Percentiles rank a stretch among this genome's conserved stretches.
phyloP scores from a whole-genome alignment of 176 grass and related monocot genomes.

The Secale cereale region DNA sequence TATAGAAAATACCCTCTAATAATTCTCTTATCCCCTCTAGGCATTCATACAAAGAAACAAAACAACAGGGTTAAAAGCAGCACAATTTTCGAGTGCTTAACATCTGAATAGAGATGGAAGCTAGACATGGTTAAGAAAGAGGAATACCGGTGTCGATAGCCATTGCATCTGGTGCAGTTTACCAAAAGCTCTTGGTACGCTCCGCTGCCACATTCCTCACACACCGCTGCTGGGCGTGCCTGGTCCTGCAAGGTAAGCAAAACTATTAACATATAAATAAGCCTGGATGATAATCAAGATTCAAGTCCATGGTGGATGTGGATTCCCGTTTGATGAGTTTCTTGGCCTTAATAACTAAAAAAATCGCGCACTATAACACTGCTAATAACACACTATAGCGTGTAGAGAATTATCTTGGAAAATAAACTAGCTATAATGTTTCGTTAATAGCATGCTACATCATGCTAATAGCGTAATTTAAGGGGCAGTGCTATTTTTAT shows the following conservation, averaged over 20 bases:
- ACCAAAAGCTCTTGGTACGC: not conserved
- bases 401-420: too few relatives aligned
- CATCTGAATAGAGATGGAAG: not conserved
- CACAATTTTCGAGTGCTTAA: not conserved
- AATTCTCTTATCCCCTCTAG: conserved; percentile 7
- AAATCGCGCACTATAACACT: too few relatives aligned
- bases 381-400: too few relatives aligned
- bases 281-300: too few relatives aligned
- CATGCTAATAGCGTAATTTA: too few relatives aligned
- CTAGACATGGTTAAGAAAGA: not conserved
- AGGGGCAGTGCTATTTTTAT: too few relatives aligned
- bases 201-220: not conserved
- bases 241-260: not conserved
- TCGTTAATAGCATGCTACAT: too few relatives aligned
- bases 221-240: not conserved
- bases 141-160: conserved; percentile 13
- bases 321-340: too few relatives aligned
- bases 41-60: conserved; percentile 10
- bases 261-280: not conserved
- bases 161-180: conserved; percentile 9
- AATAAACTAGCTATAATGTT: too few relatives aligned
- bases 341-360: too few relatives aligned
- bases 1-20: not conserved
- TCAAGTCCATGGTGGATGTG: too few relatives aligned
- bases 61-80: not conserved